These are phyloP conservation scores for Nitzschia inconspicua DNA, from an alignment of 108 stramenopile species.

Conservation along the genomic window DNA sequence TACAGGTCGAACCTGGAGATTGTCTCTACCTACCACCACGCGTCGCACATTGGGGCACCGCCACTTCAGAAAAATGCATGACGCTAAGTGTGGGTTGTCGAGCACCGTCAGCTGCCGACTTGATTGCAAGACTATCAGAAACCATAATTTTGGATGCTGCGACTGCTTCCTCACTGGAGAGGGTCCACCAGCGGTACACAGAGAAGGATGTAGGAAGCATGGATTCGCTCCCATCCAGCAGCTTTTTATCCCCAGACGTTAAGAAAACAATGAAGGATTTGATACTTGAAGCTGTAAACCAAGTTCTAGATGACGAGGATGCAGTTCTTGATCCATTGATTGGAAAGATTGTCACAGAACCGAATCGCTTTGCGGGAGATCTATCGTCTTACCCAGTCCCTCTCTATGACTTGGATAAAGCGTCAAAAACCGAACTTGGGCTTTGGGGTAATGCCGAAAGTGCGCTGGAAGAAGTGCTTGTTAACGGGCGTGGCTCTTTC, in stretches of 20 bases:
- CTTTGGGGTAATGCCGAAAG: constrained; percentile 35
- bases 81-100: constrained; percentile 83
- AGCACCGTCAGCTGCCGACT: constrained; percentile 79
- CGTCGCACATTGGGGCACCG: constrained; percentile 83
- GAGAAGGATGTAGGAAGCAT: constrained; percentile 36
- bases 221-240: background rate
- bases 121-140: constrained; percentile 55
- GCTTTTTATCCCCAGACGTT: constrained; percentile 35
- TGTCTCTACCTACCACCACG: constrained; percentile 92
- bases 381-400: constrained; percentile 46
- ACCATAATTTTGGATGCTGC: background rate
- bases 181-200: constrained; percentile 32
- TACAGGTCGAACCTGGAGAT: constrained; percentile 77
- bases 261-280: constrained; percentile 57
- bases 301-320: constrained; percentile 48
- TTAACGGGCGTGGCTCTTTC: constrained; percentile 34
- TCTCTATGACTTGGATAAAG: constrained; percentile 17
- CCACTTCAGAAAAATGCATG: constrained; percentile 64
- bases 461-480: constrained; percentile 34
- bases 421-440: constrained; percentile 17
- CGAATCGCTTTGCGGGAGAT: constrained; percentile 34
- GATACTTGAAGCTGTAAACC: constrained; percentile 48
- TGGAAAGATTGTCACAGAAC: constrained; percentile 63
- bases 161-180: background rate
- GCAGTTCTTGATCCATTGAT: constrained; percentile 65